phyloP scores from a whole-genome alignment of 1,284 basidiomycete species.

The Microbotryum silenes-acaulis region DNA sequence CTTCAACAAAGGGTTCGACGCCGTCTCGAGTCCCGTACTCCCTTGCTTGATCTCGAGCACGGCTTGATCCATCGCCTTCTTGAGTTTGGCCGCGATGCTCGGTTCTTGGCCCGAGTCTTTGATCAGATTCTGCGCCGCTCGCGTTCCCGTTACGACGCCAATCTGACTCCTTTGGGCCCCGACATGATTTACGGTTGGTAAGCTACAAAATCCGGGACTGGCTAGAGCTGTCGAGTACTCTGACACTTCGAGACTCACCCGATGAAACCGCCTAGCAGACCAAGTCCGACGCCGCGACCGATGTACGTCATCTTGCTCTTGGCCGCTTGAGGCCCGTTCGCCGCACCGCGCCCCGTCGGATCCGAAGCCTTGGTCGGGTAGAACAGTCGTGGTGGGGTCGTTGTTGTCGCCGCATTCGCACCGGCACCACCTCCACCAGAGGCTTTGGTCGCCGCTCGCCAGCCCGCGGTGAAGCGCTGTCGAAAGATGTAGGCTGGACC shows the following conservation, averaged over 20 bases:
- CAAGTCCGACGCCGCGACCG: background rate
- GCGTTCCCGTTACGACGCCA: background rate
- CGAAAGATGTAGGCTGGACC: background rate
- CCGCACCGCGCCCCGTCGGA: background rate
- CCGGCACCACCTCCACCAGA: background rate
- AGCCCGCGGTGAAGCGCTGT: background rate
- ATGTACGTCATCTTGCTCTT: background rate
- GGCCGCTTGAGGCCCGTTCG: background rate
- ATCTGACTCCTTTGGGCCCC: background rate
- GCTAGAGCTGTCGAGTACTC: background rate
- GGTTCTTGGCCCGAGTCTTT: background rate
- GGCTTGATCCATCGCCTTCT: background rate
- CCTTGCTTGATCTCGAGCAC: background rate
- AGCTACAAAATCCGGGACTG: background rate
- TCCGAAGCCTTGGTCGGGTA: background rate
- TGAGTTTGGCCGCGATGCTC: background rate
- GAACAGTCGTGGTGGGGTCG: background rate
- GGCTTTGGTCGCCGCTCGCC: background rate
- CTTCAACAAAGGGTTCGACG: no score
- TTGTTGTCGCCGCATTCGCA: background rate
- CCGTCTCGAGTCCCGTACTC: background rate
- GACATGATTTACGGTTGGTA: no score
- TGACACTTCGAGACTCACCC: background rate
- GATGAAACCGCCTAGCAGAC: constrained; percentile 3
- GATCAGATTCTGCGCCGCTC: constrained; percentile 3